Evolutionary conservation across 2,329 filamentous ascomycete genomes (phyloP).

Genomic region (Diaporthe batatas): DNA sequence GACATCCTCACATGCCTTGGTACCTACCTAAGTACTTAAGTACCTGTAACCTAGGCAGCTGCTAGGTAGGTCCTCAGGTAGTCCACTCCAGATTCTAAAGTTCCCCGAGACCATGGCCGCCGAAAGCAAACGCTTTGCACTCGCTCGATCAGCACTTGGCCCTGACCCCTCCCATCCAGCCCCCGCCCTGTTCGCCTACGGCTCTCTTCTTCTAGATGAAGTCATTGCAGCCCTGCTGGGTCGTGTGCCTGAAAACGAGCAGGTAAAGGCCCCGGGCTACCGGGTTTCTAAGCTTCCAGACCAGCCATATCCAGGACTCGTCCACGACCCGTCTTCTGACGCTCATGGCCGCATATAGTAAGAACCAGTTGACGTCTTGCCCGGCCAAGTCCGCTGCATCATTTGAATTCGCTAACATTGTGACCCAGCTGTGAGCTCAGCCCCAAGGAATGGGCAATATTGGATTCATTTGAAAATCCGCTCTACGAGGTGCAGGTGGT

Average conservation of each 20-base stretch:
- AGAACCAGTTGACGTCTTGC: neutral
- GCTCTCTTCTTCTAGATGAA: constrained; percentile 39
- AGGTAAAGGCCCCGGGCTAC: constrained; percentile 35
- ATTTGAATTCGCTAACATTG: neutral
- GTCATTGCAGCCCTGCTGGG: constrained; percentile 40
- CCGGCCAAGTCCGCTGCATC: neutral
- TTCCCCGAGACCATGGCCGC: neutral
- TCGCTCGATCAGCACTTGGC: constrained; percentile 17
- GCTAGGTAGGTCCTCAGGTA: too few relatives aligned
- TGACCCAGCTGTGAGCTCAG: constrained; percentile 6
- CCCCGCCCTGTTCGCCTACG: constrained; percentile 41
- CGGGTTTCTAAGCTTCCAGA: constrained; percentile 39
- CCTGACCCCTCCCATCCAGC: constrained; percentile 8
- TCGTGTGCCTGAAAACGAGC: constrained; percentile 35
- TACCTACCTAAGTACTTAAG: too few relatives aligned
- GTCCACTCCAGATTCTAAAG: too few relatives aligned
- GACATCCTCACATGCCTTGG: too few relatives aligned
- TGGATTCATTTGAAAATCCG: constrained; percentile 42
- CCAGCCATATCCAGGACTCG: constrained; percentile 42
- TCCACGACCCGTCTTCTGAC: constrained; percentile 28
- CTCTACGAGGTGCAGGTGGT: constrained; percentile 38
- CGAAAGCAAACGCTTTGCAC: constrained; percentile 25
- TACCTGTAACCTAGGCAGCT: too few relatives aligned
- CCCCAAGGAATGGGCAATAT: constrained; percentile 34
- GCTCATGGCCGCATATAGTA: constrained; percentile 38